Evolutionary conservation across 2,329 filamentous ascomycete species (phyloP).

Genomic region (Tolypocladium ovalisporum): DNA sequence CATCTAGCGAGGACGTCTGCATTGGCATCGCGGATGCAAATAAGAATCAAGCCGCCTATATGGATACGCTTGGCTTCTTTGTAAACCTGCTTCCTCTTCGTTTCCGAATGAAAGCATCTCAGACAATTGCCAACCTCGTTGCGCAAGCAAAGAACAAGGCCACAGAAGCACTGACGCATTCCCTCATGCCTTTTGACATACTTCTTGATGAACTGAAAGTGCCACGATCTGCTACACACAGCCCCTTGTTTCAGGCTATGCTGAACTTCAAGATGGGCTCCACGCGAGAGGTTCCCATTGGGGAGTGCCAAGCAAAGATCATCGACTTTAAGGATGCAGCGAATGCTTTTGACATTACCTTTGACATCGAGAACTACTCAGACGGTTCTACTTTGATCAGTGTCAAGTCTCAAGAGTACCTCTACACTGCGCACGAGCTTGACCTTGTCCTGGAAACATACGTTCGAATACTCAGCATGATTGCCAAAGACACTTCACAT

Average conservation of each 20-base stretch:
- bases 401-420: slow-evolving; percentile 1
- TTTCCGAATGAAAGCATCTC: slow-evolving; percentile 16
- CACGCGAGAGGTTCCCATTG: background rate
- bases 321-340: background rate
- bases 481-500: background rate
- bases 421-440: slow-evolving; percentile 1
- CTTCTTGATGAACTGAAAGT: slow-evolving; percentile 30
- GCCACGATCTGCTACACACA: slow-evolving; percentile 22
- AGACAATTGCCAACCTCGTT: slow-evolving; percentile 11
- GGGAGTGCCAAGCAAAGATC: background rate
- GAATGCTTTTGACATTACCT: slow-evolving; percentile 1
- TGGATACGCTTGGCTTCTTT: slow-evolving; percentile 30
- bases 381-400: slow-evolving; percentile 1
- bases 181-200: slow-evolving; percentile 31
- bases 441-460: background rate
- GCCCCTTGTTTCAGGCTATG: slow-evolving; percentile 34
- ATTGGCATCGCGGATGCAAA: slow-evolving; percentile 39
- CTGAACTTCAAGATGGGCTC: slow-evolving; percentile 23
- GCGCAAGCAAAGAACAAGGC: slow-evolving; percentile 21
- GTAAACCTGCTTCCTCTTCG: slow-evolving; percentile 37
- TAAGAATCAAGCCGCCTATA: slow-evolving; percentile 20
- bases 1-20: slow-evolving; percentile 24
- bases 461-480: background rate
- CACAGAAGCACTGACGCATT: slow-evolving; percentile 1
- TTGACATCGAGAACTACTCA: background rate